Conservation (phyloP, 75 land plant species). For the Isoetes taiwanensis region DNA sequence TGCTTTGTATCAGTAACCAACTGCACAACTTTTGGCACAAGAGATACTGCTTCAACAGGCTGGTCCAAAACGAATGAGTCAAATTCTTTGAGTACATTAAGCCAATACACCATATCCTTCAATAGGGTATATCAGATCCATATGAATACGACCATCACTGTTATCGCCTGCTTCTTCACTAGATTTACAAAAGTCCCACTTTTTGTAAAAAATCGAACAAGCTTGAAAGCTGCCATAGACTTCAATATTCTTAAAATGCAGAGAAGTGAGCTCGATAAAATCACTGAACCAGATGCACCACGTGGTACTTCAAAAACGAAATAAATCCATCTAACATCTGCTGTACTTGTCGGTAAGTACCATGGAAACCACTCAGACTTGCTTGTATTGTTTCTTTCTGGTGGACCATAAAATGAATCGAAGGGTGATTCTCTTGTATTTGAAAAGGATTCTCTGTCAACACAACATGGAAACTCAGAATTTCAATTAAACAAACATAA, state of each 20-base stretch:
- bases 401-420: constrained; percentile 58
- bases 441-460: constrained; percentile 9
- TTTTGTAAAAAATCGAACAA: constrained; percentile 30
- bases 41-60: too few species aligned
- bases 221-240: constrained; percentile 57
- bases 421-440: constrained; percentile 29
- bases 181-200: constrained; percentile 49
- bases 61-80: too few species aligned
- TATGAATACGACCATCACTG: neutral
- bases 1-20: too few species aligned
- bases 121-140: constrained; percentile 47
- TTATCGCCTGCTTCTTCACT: neutral
- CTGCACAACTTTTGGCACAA: too few species aligned
- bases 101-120: constrained; percentile 66
- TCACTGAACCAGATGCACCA: constrained; percentile 68
- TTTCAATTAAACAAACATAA: neutral
- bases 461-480: neutral
- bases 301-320: constrained; percentile 48
- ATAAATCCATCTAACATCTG: constrained; percentile 37
- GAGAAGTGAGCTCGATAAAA: constrained; percentile 33
- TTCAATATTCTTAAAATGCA: constrained; percentile 18
- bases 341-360: constrained; percentile 28
- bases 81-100: constrained; percentile 26
- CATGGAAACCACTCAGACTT: constrained; percentile 23
- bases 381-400: neutral